These are phyloP conservation scores for Coemansia sp. DNA, from an alignment of 192 early-diverging fungal species.

Conservation along the genomic window DNA sequence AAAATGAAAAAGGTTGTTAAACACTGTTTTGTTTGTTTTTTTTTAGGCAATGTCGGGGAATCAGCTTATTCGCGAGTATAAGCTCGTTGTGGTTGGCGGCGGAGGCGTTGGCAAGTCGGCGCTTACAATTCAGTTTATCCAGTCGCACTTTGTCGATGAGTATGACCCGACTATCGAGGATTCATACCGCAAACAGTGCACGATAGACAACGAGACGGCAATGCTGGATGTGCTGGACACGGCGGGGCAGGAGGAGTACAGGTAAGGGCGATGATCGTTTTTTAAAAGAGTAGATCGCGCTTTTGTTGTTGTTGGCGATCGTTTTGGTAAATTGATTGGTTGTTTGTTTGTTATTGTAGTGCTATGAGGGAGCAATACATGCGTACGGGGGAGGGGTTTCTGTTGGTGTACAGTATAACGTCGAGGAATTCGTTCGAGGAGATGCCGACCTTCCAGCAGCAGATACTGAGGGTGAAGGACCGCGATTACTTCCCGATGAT, in stretches of 20 bases:
- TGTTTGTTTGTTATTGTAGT: conserved; percentile 23
- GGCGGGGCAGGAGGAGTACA: conserved; percentile 95
- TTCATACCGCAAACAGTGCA: conserved; percentile 95
- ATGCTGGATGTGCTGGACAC: conserved; percentile 94
- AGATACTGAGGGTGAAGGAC: conserved; percentile 95
- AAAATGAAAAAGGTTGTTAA: no score
- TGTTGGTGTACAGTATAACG: conserved; percentile 91
- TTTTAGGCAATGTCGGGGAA: conserved; percentile 46
- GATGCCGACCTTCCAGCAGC: conserved; percentile 86
- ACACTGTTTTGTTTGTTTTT: conserved; percentile 10
- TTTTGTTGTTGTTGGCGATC: not conserved
- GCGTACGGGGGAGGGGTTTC: conserved; percentile 92
- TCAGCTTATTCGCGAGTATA: conserved; percentile 62
- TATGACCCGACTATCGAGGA: conserved; percentile 99
- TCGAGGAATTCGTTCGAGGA: conserved; percentile 90
- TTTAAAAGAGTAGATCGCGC: no score
- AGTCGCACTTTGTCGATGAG: conserved; percentile 80
- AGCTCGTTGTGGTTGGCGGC: conserved; percentile 80
- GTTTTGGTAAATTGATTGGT: not conserved
- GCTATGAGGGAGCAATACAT: conserved; percentile 97
- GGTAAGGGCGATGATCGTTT: conserved; percentile 25
- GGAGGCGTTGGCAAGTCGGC: conserved; percentile 84
- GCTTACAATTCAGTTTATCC: conserved; percentile 79
- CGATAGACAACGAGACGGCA: conserved; percentile 84
- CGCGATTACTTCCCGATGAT: conserved; percentile 87